phyloP scores from a whole-genome alignment of 2,329 filamentous ascomycete genomes.

The Lachnum nothofagi region DNA sequence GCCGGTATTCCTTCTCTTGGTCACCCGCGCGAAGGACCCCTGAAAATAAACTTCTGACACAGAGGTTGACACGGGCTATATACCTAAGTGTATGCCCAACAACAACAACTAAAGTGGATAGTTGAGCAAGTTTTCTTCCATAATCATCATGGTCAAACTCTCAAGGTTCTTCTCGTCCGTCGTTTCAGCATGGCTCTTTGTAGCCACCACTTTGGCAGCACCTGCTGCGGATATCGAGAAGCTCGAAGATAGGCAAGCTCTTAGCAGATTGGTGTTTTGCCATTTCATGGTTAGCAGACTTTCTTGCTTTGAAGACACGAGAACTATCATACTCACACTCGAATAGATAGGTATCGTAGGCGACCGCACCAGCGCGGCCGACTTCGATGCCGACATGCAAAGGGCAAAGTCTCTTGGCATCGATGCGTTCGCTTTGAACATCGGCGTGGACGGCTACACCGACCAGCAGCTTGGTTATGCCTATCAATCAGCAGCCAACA shows the following conservation, averaged over 20 bases:
- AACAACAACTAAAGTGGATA: not conserved
- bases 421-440: constrained; percentile 35
- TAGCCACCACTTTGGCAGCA: not conserved
- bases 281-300: constrained; percentile 19
- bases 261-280: constrained; percentile 16
- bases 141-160: not conserved
- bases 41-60: not conserved
- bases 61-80: not conserved
- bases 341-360: constrained; percentile 21
- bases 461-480: constrained; percentile 29
- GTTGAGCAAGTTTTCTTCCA: not conserved
- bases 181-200: not conserved
- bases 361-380: constrained; percentile 16
- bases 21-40: not conserved
- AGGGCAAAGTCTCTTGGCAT: constrained; percentile 31
- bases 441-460: constrained; percentile 30
- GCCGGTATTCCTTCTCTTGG: not conserved
- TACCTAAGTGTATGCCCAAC: not conserved
- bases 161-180: not conserved
- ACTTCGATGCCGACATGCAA: constrained; percentile 20
- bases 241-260: constrained; percentile 4
- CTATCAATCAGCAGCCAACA: constrained; percentile 26
- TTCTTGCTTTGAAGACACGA: not conserved
- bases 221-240: not conserved
- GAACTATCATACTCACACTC: not conserved